Base-by-base conservation (phyloP, 2,329 filamentous ascomycete species). In the Aspergillus amoenus region DNA sequence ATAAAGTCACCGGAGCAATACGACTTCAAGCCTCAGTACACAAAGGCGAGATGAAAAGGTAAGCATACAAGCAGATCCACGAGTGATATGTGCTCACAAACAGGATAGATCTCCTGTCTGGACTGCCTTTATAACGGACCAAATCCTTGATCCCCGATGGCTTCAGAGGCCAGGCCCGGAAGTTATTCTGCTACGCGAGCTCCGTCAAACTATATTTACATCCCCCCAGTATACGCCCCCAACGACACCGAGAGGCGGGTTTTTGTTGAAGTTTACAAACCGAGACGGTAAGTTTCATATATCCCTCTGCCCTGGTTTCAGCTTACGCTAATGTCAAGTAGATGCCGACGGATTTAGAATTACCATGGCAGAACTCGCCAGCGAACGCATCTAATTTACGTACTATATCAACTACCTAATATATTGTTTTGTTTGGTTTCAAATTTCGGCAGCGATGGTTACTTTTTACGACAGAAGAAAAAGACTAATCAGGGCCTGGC, bases 11-110 rank as follows among this genome's bases (percentile, higher is more conserved):
- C 2, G 77, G 79, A 11, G 79, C 79, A 4, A 73, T 87, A 0
- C 75, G 84, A 11, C 75, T 87, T 22, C 82, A 86, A 65, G 81
- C 82, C n/a, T 81, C 81, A 0, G 73, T 84, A 34, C 75, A 79
- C 27, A 73, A 78, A 24, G 83, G 84, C 1, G 76, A 78, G 1
- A 76, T 81, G 70, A 78, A 80, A 61, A 74, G 77, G 77, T 79
- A 70, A 61, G 66, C 32, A 9, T 39, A 37, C 22, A 47, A 5
- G 4, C 4, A 5, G 15, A 7, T 8, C 11, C 3, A 15, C 17
- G 42, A 30, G 11, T 12, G 5, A 5, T 8, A 8, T 13, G 34
- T 24, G 18, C n/a, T 32, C 43, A 56, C 45, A 34, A 40, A 21
- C 39, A 11, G 13, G 1, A 17, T 48, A 79, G 78, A 18, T 80